Base-by-base conservation (phyloP, 1,139 yeast genomes). In the Pichia sp. region DNA sequence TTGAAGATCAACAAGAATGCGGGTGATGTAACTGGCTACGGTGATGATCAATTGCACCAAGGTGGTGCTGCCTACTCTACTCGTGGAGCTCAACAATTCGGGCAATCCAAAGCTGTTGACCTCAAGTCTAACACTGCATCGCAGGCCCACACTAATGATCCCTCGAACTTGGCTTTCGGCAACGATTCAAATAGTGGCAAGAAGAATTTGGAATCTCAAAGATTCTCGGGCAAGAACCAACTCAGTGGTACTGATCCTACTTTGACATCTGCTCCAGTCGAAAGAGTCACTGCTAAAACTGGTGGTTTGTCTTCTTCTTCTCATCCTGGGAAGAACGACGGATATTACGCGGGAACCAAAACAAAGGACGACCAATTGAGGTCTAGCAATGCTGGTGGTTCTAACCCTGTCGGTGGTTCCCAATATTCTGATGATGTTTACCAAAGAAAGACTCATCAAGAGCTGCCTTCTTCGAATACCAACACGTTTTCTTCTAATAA, bases 321-420 rank as follows among this genome's bases (percentile, higher is more conserved):
- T n/a, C 37, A 3, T 26, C 4, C 31, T 4, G 28, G 25, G 12
- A 41, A 22, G 9, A n/a, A 47, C 36, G 50, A 42, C 40, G 46
- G 46, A 3, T 41, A 47, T 42, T 47, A 47, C 40, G 50, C 50
- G 3, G 47, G 44, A 8, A 48, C 50, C 6, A 43, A 25, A 37
- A 25, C 44, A 1, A 28, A 28, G 9, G 12, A 13, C 3, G 19
- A 19, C 13, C 4, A 16, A 6, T 4, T 10, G n/a, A 23, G 7
- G 3, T 23, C 23, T 16, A n/a, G 12, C 13, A 43, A n/a, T 43
- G 9, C 18, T 5, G 16, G 18, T 12, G 18, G 19, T 41, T 22
- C 16, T 41, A 10, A 19, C 44, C n/a, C n/a, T 22, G 31, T 10
- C 18, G 28, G 28, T 6, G 28, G 6, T 25, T 6, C 28, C 28